Base-by-base conservation (phyloP, 345 rosid species). In the Populus tremula region DNA sequence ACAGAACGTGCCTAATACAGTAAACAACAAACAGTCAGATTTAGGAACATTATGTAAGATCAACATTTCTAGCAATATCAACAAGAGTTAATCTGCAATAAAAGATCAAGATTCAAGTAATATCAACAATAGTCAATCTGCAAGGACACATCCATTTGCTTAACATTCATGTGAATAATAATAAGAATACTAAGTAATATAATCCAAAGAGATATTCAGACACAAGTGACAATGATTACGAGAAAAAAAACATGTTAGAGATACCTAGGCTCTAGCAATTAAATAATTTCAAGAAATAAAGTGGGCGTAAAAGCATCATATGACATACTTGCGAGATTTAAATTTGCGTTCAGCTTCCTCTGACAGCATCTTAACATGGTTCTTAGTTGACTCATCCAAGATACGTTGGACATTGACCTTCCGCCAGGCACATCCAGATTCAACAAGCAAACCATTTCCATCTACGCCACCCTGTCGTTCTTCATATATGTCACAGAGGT, bases 381-480 rank as follows among this genome's bases (percentile, higher is more conserved):
- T 96, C 25, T 82, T 92, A 67, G 93, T 89, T 66, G 97, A 92
- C 85, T 96, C 99, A 39, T 96, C 98, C 88, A 96, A 85, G 81
- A 89, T 81, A 68, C 98, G 91, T 80, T 93, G 96, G 77, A 95
- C 93, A 71, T 95, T 93, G 77, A 96, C 73, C 83, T 96, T 93
- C 49, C 97, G 89, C 97, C 98, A 96, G 49, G 96, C 94, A 92
- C 88, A 84, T 63, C 99, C 99, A 82, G 98, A 88, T 87, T 96
- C 98, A 84, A 96, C 85, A 79, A 93, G 90, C 84, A 92, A 76
- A 82, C 98, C 98, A 74, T 90, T 86, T 76, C 93, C 94, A 82
- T 87, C 93, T 87, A 89, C 93, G 76, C 93, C 90, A 84, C 90
- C 87, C 82, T 86, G 87, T 69, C 83, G 84, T 80, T 93, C 93